Evolutionary conservation across 2,329 filamentous ascomycete genomes (phyloP), one percentile per base, ranked within the genome.

Genomic region (Aspergillus eucalypticola): DNA sequence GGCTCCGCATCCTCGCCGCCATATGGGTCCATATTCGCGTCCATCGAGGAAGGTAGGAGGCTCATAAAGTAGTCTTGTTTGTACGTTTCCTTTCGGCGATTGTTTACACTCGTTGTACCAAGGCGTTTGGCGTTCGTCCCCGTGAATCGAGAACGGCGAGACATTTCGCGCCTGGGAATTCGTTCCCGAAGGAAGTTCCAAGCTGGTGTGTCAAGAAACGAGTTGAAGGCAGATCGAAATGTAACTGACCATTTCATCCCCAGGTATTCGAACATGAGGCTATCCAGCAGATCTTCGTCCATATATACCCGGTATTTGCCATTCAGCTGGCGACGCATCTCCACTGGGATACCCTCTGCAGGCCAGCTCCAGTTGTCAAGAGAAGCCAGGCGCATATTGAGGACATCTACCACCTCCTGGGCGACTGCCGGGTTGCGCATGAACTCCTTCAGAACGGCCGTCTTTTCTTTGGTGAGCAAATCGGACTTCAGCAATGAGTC

Each of bases 221-320:
- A 57, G 2, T 58, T 68, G 50, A 85, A 81, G 0, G 69, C 74
- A 7, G 67, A 48, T 50, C 81, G 82, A 63, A 86, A 75, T 35
- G 76, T 72, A 3, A 83, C 76, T 2, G 81, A 77, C 80, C 82
- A 85, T 53, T 77, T 78, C 3, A 82, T 71, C 5, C 83, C 84
- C 38, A 86, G 76, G 61, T 80, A 84, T 48, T 86, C 82, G 2
- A 86, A 69, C 23, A 86, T 76, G 7, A 86, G 77, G 1, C 82
- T 80, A 64, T 86, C 82, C 7, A 86, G 78, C 19, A 85, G 74
- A 61, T 88, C 85, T 64, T 84, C 83, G 53, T 86, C 83, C 76
- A 85, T 84, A 66, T 81, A 86, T 25, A 86, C 81, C 2, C 84
- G 78, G 67, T 87, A 88, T 60, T 84, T 83, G 3, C 83, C 83